These are phyloP conservation scores for Microdochium paspali DNA, from an alignment of 2,329 filamentous ascomycete species.

Conservation along the genomic window DNA sequence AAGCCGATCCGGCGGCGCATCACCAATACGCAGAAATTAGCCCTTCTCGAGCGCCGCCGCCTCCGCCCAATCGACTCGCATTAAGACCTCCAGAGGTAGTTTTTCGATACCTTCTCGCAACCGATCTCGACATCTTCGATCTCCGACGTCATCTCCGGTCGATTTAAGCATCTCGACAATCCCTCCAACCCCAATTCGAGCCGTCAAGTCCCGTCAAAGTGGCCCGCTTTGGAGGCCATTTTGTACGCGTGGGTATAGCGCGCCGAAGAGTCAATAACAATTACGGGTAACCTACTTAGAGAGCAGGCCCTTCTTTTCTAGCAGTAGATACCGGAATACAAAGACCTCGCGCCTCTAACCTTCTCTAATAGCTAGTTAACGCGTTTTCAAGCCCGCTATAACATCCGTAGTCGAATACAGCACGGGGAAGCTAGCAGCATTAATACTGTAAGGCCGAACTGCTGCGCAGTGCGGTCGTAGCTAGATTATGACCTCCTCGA, in stretches of 20 bases:
- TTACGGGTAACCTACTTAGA: not conserved
- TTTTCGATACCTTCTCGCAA: not conserved
- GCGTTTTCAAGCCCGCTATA: no score
- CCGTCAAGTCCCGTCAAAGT: not conserved
- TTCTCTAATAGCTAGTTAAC: not conserved
- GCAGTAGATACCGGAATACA: not conserved
- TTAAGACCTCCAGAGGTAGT: not conserved
- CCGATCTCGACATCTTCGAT: not conserved
- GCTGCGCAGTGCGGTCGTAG: not conserved
- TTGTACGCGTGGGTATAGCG: not conserved
- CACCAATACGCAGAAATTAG: not conserved
- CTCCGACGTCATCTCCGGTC: not conserved
- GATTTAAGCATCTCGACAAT: not conserved
- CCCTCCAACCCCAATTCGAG: not conserved
- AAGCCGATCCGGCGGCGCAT: not conserved
- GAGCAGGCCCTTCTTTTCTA: not conserved
- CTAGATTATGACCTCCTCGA: not conserved
- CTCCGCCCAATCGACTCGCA: not conserved
- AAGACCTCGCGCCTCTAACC: not conserved
- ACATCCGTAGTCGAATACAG: not conserved
- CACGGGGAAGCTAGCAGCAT: not conserved
- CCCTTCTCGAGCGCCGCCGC: not conserved
- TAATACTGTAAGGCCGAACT: not conserved
- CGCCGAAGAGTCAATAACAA: not conserved
- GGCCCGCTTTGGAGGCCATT: not conserved